Evolutionary conservation across 2,329 filamentous ascomycete genomes (phyloP).

Genomic region (Exserohilum turcica): DNA sequence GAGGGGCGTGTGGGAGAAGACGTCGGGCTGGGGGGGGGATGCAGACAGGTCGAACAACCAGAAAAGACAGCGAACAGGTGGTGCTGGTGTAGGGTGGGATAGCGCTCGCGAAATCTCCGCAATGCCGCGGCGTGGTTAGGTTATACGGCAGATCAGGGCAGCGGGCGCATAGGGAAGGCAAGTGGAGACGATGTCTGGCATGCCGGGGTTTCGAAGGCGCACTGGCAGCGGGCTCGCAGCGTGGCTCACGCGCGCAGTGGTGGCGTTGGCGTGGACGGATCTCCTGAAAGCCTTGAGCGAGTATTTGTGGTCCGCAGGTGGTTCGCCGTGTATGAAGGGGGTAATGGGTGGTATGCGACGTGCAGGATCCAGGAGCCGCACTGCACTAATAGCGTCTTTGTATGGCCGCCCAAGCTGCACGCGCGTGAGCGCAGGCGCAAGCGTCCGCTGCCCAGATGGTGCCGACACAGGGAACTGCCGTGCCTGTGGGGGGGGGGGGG

Average conservation of each 20-base stretch:
- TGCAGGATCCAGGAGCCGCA: constrained; percentile 37
- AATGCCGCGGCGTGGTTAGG: constrained; percentile 40
- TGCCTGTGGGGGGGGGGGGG: constrained; percentile 45
- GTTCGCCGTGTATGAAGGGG: constrained; percentile 32
- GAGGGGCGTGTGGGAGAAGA: constrained; percentile 5
- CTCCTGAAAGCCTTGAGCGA: constrained; percentile 24
- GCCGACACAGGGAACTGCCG: constrained; percentile 45
- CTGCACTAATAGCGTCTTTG: constrained; percentile 25
- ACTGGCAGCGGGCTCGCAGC: constrained; percentile 34
- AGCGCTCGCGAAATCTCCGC: constrained; percentile 44
- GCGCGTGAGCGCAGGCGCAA: constrained; percentile 31
- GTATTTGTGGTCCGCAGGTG: constrained; percentile 15
- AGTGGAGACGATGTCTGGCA: constrained; percentile 44
- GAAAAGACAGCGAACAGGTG: constrained; percentile 24
- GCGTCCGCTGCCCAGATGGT: constrained; percentile 32
- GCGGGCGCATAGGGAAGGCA: constrained; percentile 40
- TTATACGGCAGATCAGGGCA: constrained; percentile 44
- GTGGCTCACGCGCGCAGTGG: constrained; percentile 47
- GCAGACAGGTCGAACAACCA: constrained; percentile 19
- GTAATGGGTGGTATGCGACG: constrained; percentile 29
- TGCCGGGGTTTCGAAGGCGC: constrained; percentile 33
- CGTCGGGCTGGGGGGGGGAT: constrained; percentile 8
- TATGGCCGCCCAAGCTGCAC: constrained; percentile 21
- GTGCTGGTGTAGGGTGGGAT: constrained; percentile 33
- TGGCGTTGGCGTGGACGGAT: constrained; percentile 27